Evolutionary conservation across 306 rosid species (phyloP).

Genomic region (Trifolium repens): DNA sequence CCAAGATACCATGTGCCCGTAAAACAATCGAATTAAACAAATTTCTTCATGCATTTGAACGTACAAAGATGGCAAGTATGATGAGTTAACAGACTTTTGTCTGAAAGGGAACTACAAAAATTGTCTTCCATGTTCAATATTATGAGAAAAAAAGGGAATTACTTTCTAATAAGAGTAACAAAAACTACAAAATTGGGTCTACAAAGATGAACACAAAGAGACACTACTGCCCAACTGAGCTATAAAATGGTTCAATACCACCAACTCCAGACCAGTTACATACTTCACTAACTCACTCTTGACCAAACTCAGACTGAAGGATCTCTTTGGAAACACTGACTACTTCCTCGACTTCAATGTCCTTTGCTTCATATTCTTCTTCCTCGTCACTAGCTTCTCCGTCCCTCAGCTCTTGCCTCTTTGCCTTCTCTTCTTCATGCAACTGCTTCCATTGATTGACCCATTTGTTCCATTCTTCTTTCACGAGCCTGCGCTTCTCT

Average conservation of each 20-base stretch:
- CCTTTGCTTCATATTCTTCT: slow-evolving; percentile 93
- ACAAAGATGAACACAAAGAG: slow-evolving; percentile 7
- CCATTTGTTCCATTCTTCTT: slow-evolving; percentile 94
- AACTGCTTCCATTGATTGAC: slow-evolving; percentile 69
- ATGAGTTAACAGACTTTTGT: slow-evolving; percentile 1
- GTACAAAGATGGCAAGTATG: too few species aligned
- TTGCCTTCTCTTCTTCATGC: slow-evolving; percentile 59
- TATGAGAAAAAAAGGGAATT: not conserved
- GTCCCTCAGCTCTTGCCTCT: slow-evolving; percentile 67
- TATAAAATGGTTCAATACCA: not conserved
- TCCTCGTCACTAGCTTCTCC: slow-evolving; percentile 96
- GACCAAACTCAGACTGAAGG: slow-evolving; percentile 53
- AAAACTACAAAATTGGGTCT: slow-evolving; percentile 46
- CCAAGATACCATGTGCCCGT: not conserved
- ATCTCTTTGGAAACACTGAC: slow-evolving; percentile 62
- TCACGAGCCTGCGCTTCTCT: slow-evolving; percentile 69
- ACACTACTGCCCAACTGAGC: not conserved
- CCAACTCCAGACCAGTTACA: not conserved
- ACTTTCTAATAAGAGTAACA: not conserved
- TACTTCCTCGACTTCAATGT: slow-evolving; percentile 79
- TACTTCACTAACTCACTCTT: slow-evolving; percentile 39
- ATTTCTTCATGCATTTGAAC: not conserved
- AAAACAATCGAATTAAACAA: not conserved
- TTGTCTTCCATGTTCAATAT: slow-evolving; percentile 13
- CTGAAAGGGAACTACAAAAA: not conserved